Conservation (phyloP, 192 early-diverging fungal species). For the Umbelopsis sp. region DNA sequence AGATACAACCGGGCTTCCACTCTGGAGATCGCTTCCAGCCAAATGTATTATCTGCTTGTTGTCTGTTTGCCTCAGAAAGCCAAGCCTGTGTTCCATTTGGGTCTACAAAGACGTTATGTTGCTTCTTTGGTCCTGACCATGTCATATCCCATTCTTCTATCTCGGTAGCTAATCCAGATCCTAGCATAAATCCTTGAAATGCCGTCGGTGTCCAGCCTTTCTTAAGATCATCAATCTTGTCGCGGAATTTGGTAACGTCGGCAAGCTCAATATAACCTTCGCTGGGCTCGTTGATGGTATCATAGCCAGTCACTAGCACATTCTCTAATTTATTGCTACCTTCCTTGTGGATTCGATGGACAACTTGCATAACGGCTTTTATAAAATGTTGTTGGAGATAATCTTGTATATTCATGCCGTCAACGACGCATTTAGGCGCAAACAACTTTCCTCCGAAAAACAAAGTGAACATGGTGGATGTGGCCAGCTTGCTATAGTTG, state of each 20-base stretch:
- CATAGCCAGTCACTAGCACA: slow-evolving; percentile 55
- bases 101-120: slow-evolving; percentile 43
- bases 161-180: slow-evolving; percentile 43
- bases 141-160: slow-evolving; percentile 54
- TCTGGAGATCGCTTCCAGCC: slow-evolving; percentile 48
- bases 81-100: slow-evolving; percentile 46
- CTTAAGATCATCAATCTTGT: slow-evolving; percentile 43
- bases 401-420: slow-evolving; percentile 58
- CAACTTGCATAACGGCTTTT: slow-evolving; percentile 46
- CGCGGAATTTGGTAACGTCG: slow-evolving; percentile 47
- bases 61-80: slow-evolving; percentile 40
- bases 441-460: slow-evolving; percentile 54
- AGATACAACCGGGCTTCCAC: slow-evolving; percentile 54
- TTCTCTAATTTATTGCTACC: slow-evolving; percentile 42
- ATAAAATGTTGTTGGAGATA: slow-evolving; percentile 60
- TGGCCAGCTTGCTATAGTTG: slow-evolving; percentile 59
- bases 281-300: slow-evolving; percentile 61
- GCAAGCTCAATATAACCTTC: slow-evolving; percentile 50
- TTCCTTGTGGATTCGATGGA: slow-evolving; percentile 43
- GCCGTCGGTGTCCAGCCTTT: slow-evolving; percentile 58
- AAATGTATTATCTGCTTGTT: slow-evolving; percentile 35
- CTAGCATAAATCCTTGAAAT: slow-evolving; percentile 55
- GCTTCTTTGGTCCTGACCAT: slow-evolving; percentile 52
- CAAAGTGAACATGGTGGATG: slow-evolving; percentile 58
- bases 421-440: slow-evolving; percentile 51